phyloP scores from a whole-genome alignment of 257 asterid species.

The Jacaranda copaia region DNA sequence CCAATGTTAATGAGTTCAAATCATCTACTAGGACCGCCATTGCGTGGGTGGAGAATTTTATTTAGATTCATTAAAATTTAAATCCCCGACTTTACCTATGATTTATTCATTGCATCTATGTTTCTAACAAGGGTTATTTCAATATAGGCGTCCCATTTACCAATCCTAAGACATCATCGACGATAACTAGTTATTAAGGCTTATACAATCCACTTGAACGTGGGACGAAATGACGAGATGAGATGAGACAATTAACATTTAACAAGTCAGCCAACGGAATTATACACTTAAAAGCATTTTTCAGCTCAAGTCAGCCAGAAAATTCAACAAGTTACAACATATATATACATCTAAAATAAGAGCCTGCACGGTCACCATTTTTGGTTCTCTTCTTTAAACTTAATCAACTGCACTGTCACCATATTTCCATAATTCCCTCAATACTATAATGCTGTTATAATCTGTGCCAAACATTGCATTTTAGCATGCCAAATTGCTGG shows the following conservation, averaged over 20 bases:
- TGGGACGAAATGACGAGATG: neutral
- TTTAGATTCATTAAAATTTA: too few relatives aligned
- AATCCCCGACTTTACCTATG: too few relatives aligned
- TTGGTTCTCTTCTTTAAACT: conserved; percentile 1
- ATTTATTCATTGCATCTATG: too few relatives aligned
- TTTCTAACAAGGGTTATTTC: too few relatives aligned
- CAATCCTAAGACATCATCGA: too few relatives aligned
- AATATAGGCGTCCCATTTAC: too few relatives aligned
- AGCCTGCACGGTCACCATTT: conserved; percentile 6
- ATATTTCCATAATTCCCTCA: conserved; percentile 15
- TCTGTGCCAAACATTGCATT: neutral
- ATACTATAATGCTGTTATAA: neutral
- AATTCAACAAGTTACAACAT: conserved; percentile 30
- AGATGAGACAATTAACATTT: neutral
- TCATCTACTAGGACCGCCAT: too few relatives aligned
- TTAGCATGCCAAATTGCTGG: neutral
- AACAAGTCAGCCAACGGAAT: neutral
- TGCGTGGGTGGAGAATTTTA: too few relatives aligned
- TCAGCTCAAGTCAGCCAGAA: neutral
- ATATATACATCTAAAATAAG: conserved; percentile 31
- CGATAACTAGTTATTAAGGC: too few relatives aligned
- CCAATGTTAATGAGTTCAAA: too few relatives aligned
- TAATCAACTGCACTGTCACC: neutral
- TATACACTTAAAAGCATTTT: neutral
- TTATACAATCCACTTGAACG: too few relatives aligned